Base-by-base conservation (phyloP, 345 rosid species). In the Lepidium aucheri region DNA sequence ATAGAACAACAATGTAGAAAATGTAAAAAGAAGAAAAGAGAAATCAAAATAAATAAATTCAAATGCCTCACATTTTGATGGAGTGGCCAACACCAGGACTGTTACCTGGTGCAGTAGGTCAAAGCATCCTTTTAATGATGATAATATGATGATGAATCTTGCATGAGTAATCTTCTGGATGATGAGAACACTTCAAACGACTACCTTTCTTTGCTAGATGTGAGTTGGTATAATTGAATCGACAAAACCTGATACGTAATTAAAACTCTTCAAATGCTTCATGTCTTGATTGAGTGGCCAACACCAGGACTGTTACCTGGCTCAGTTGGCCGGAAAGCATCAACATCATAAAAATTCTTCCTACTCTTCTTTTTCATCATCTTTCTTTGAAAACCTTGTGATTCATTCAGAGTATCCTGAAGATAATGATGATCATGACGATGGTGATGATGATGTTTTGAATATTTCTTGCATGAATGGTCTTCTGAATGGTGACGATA, bases 221-320 rank as follows among this genome's bases (percentile, higher is more conserved):
- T 43, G 56, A 66, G 17, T 52, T 51, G 20, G 22, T 50, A 44
- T 15, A 73, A 24, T 26, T 26, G 3, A 6, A 26, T 26, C 30
- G 32, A 28, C 4, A 28, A 28, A 4, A 28, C 6, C 32, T 6
- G 7, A 28, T 28, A 3, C 1, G 6, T 28, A 28, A 28, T 7
- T 6, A 1, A 28, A 28, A 28, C 32, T 4, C 4, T 28, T 28
- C 1, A 28, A 28, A 28, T 5, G 4, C 59, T 6, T 56, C 44
- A 73, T 1, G 49, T 73, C 63, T 73, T 73, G 63, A 73, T 66
- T 0, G 35, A 72, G 64, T 80, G 83, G 9, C 85, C 86, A 49
- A 80, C 74, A n/a, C 86, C 81, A 1, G 84, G 85, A 35, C 84
- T 83, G 34, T 76, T 79, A 15, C 85, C 86, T 42, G 79, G 79